Conservation (phyloP, 345 rosid species). For the Salix suchowensis region DNA sequence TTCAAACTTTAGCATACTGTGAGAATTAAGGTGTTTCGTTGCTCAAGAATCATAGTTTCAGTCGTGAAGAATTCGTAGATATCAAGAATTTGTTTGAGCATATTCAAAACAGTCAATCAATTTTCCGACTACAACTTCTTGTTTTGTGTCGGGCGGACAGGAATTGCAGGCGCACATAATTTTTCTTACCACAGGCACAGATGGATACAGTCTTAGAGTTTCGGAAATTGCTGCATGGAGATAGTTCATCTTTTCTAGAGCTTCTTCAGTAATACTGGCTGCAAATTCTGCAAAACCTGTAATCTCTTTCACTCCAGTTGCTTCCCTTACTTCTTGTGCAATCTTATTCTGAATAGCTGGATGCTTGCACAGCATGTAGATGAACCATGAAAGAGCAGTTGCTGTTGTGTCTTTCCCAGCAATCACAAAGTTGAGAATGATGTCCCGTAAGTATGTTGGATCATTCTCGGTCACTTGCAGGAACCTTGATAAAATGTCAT, state of each 20-base stretch:
- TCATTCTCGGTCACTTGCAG: conserved; percentile 41
- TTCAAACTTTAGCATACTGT: neutral
- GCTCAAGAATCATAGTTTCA: too few species aligned
- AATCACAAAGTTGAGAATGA: conserved; percentile 41
- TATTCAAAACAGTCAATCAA: too few species aligned
- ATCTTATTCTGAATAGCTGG: conserved; percentile 32
- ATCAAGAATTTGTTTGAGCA: too few species aligned
- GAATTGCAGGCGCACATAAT: too few species aligned
- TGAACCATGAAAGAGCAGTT: conserved; percentile 40
- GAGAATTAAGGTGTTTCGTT: too few species aligned
- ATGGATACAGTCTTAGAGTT: conserved; percentile 43
- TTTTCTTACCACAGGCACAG: conserved; percentile 37
- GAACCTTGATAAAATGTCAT: conserved; percentile 41
- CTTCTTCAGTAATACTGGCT: conserved; percentile 30
- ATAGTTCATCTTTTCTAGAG: conserved; percentile 35
- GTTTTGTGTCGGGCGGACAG: too few species aligned
- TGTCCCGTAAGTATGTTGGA: conserved; percentile 40
- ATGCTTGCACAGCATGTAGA: conserved; percentile 34
- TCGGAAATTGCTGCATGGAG: conserved; percentile 37
- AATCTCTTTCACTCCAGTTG: neutral
- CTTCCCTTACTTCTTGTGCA: conserved; percentile 22
- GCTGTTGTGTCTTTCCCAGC: conserved; percentile 41
- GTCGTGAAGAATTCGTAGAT: too few species aligned
- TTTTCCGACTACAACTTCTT: too few species aligned
- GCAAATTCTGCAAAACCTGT: conserved; percentile 21